A percentile compares a stretch with the other conserved stretches of the same genome.
phyloP scores from a whole-genome alignment of 176 grass and related monocot species.

The Cenchrus fungigraminus region DNA sequence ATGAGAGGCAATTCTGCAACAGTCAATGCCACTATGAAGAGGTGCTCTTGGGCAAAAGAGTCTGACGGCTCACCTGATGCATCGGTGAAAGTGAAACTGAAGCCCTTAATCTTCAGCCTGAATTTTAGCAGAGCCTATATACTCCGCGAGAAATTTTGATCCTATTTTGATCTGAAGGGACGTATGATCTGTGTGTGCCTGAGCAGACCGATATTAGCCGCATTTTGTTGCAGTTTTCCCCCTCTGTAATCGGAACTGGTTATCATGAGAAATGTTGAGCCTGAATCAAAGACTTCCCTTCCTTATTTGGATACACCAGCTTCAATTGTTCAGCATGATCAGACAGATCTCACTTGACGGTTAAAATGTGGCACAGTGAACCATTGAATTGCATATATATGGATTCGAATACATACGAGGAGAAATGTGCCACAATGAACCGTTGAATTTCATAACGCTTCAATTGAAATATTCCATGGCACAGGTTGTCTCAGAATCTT shows the following conservation, averaged over 20 bases:
- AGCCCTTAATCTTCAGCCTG: constrained; percentile 20
- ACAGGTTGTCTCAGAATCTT: too few relatives aligned
- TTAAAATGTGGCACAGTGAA: too few relatives aligned
- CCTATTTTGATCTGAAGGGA: constrained; percentile 23
- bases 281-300: too few relatives aligned
- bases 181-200: not conserved
- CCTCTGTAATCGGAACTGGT: not conserved
- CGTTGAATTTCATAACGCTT: too few relatives aligned
- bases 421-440: too few relatives aligned
- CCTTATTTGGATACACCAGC: too few relatives aligned
- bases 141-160: constrained; percentile 22
- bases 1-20: not conserved
- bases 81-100: constrained; percentile 24
- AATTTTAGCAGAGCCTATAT: constrained; percentile 22
- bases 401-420: too few relatives aligned
- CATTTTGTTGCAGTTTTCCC: not conserved
- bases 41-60: constrained; percentile 1
- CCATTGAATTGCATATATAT: too few relatives aligned
- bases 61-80: not conserved
- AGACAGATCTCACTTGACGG: too few relatives aligned
- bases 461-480: too few relatives aligned
- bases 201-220: not conserved
- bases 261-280: not conserved
- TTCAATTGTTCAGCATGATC: too few relatives aligned
- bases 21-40: not conserved